Base-by-base conservation (phyloP, 225 moss, liverwort and hornwort genomes). In the Neckera pumila region DNA sequence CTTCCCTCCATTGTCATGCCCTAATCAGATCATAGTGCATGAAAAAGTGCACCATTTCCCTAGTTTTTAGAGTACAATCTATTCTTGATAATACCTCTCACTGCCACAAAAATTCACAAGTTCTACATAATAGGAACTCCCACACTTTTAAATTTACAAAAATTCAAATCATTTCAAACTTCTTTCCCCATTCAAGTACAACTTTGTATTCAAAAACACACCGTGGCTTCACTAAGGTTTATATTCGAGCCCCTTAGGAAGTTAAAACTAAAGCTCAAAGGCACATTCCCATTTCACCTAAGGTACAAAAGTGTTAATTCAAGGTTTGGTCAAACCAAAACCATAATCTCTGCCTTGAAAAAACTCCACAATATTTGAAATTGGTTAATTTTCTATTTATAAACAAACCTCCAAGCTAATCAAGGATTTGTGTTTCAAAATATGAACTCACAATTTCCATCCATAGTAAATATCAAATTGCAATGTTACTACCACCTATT, bases 401-500 rank as follows among this genome's bases (percentile, higher is more conserved):
- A 12, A 49, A 49, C 4, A 1, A 74, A 7, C 31, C 4, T 74
- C 3, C 0, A 33, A 33, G 13, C 3, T 76, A 49, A 49, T 49
- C 33, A 7, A 20, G 2, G 2, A 13, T 33, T 33, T 33, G 21
- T 0, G 0, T 13, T 33, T 51, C 8, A 0, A 31, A 19, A 49
- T 20, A 7, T 31, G 3, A 19, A 31, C 2, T 31, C 12, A 53
- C 51, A 21, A 14, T 51, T 34, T 53, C 5, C 33, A 53, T 22
- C 34, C 1, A 8, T 5, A 13, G 0, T 8, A 8, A 21, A 13
- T 34, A 51, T 21, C 0, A 51, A 76, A 22, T 33, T 76, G 2
- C 5, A 33, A 13, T 0, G 1, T 33, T 53, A 76, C 34, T 51
- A 33, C 22, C 14, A 34, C 14, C 0, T 21, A 0, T 2, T 2